These are phyloP conservation scores for Schwanniomyces sp. DNA, from an alignment of 805 yeast species.

Conservation along the genomic window DNA sequence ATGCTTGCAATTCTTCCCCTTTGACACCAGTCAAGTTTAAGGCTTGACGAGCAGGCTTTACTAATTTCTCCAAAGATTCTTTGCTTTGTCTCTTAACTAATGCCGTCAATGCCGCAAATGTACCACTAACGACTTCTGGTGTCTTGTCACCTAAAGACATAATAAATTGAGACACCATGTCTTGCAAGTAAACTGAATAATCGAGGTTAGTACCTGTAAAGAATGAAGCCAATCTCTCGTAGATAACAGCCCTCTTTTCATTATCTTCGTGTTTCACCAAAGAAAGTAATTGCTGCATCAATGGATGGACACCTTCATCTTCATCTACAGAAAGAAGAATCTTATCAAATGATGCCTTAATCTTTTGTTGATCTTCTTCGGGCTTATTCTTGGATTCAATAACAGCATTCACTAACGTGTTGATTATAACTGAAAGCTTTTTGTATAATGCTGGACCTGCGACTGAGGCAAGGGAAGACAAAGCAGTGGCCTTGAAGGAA, in stretches of 20 bases:
- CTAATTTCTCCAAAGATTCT: constrained; percentile 72
- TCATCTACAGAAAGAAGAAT: constrained; percentile 73
- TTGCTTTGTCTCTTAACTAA: constrained; percentile 73
- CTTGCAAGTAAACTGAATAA: constrained; percentile 69
- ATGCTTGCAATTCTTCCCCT: constrained; percentile 71
- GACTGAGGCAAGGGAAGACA: constrained; percentile 83
- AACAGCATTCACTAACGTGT: constrained; percentile 65
- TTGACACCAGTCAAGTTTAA: constrained; percentile 61
- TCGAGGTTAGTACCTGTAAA: constrained; percentile 67
- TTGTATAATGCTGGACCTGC: constrained; percentile 82
- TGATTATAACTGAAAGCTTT: constrained; percentile 71
- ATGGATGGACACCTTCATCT: constrained; percentile 79
- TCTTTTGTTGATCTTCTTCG: constrained; percentile 39
- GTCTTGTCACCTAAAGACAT: constrained; percentile 71
- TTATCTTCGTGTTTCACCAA: constrained; percentile 76
- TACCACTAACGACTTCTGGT: constrained; percentile 58
- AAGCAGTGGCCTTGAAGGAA: constrained; percentile 79
- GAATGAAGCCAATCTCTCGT: constrained; percentile 68
- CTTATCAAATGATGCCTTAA: constrained; percentile 59
- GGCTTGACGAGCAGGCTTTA: constrained; percentile 77
- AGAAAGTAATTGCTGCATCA: constrained; percentile 76
- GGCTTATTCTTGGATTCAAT: constrained; percentile 37
- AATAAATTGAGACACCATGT: constrained; percentile 71
- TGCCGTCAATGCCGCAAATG: constrained; percentile 62
- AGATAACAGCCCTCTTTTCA: constrained; percentile 60